Evolutionary conservation across 2,329 filamentous ascomycete species (phyloP).

Genomic region (Clarireedia sp.): DNA sequence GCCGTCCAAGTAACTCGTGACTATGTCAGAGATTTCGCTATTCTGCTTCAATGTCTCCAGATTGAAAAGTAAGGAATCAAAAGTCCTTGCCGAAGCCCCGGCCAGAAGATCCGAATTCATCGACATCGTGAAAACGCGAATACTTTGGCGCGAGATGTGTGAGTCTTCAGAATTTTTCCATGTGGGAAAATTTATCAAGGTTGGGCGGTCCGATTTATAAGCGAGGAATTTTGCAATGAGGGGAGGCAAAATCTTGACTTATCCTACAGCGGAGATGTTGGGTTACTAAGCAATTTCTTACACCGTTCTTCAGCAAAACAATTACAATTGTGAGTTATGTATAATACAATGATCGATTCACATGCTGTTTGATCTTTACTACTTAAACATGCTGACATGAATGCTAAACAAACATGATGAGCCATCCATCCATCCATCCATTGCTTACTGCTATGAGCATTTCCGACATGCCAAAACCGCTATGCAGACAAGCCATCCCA

Average conservation of each 20-base stretch:
- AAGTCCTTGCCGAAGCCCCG: conserved; percentile 5
- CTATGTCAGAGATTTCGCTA: conserved; percentile 20
- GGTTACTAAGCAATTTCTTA: too few species aligned
- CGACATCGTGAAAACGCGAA: conserved; percentile 1
- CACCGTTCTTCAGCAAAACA: too few species aligned
- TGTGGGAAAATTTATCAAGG: conserved; percentile 17
- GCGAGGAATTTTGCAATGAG: background rate
- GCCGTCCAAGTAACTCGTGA: conserved; percentile 23
- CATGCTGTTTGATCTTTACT: too few species aligned
- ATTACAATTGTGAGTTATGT: too few species aligned
- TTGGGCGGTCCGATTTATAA: conserved; percentile 8
- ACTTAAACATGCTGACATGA: too few species aligned
- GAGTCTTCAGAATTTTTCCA: background rate
- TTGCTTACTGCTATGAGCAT: background rate
- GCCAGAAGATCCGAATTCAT: background rate
- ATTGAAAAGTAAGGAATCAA: conserved; percentile 24
- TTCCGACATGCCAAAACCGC: conserved; percentile 11
- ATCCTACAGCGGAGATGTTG: too few species aligned
- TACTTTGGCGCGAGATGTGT: background rate
- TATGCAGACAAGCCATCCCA: conserved; percentile 18
- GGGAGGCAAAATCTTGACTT: too few species aligned
- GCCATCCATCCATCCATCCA: too few species aligned
- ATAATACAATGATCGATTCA: too few species aligned
- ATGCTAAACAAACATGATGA: too few species aligned
- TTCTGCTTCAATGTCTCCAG: conserved; percentile 22